A percentile compares a stretch with the other conserved stretches of the same genome.
phyloP scores from a whole-genome alignment of 192 early-diverging fungal genomes.

The Coemansia sp. region DNA sequence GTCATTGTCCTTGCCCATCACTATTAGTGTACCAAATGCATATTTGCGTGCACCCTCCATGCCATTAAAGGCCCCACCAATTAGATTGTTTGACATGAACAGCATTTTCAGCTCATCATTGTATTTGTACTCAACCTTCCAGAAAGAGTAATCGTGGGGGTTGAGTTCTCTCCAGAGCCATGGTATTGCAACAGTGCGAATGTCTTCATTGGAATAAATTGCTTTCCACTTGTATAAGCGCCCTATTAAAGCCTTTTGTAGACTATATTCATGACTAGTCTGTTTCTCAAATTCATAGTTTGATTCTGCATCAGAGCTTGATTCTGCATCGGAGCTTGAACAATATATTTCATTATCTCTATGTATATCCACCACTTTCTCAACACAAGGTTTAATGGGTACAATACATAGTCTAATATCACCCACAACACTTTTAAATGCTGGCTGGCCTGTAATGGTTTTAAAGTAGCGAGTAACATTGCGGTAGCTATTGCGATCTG shows the following conservation, averaged over 20 bases:
- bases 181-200: constrained; percentile 78
- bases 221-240: constrained; percentile 84
- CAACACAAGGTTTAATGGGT: constrained; percentile 51
- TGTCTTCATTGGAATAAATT: constrained; percentile 96
- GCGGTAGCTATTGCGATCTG: constrained; percentile 81
- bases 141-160: constrained; percentile 86
- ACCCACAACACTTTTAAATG: constrained; percentile 83
- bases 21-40: constrained; percentile 85
- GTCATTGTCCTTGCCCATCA: constrained; percentile 80
- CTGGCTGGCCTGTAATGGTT: constrained; percentile 79
- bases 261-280: too few species aligned
- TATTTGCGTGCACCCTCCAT: constrained; percentile 92
- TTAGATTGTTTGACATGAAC: constrained; percentile 94
- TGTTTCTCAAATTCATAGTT: too few species aligned
- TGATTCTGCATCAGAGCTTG: too few species aligned
- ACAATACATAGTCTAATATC: constrained; percentile 66
- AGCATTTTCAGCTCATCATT: constrained; percentile 84
- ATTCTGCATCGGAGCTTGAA: too few species aligned
- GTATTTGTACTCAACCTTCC: constrained; percentile 94
- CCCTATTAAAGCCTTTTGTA: too few species aligned
- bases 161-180: constrained; percentile 96
- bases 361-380: background rate
- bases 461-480: constrained; percentile 93
- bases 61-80: constrained; percentile 92
- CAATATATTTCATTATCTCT: too few species aligned